These are phyloP conservation scores for Ilyonectria sp. DNA, from an alignment of 2,329 filamentous ascomycete species.

Conservation along the genomic window DNA sequence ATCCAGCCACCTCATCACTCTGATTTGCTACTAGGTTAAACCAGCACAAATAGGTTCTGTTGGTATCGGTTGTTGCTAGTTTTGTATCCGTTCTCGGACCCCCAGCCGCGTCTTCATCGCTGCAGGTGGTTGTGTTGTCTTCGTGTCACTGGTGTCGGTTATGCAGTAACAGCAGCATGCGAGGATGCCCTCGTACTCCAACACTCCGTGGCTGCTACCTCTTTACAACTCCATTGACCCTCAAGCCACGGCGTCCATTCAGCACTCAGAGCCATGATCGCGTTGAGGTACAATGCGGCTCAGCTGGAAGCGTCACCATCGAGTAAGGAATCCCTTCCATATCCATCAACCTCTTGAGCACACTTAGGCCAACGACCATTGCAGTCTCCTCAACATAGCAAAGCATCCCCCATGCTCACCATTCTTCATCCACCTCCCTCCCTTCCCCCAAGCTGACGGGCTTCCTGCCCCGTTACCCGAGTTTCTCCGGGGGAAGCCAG, in stretches of 20 bases:
- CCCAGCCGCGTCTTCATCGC: background rate
- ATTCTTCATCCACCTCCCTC: constrained; percentile 70
- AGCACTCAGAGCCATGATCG: constrained; percentile 54
- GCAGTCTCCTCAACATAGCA: constrained; percentile 65
- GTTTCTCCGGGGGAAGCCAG: constrained; percentile 61
- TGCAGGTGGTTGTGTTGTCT: background rate
- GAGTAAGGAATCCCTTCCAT: constrained; percentile 60
- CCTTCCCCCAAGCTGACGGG: constrained; percentile 55
- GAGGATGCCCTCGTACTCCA: constrained; percentile 38
- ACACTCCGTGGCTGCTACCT: constrained; percentile 33
- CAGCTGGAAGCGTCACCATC: constrained; percentile 64
- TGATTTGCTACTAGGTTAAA: background rate
- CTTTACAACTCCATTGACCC: background rate
- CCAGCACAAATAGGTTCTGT: background rate
- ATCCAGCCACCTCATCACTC: background rate
- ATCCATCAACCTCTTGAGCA: background rate
- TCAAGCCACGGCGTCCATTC: constrained; percentile 32
- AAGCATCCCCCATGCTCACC: constrained; percentile 57
- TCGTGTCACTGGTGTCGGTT: constrained; percentile 8
- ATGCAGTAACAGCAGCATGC: constrained; percentile 43
- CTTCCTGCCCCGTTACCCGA: constrained; percentile 53
- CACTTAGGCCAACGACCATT: constrained; percentile 35
- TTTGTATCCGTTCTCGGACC: background rate
- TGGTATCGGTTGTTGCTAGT: background rate
- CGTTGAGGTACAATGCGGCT: constrained; percentile 64